Evolutionary conservation across 2,329 filamentous ascomycete genomes (phyloP).

Genomic region (Bipolaris victoriae): DNA sequence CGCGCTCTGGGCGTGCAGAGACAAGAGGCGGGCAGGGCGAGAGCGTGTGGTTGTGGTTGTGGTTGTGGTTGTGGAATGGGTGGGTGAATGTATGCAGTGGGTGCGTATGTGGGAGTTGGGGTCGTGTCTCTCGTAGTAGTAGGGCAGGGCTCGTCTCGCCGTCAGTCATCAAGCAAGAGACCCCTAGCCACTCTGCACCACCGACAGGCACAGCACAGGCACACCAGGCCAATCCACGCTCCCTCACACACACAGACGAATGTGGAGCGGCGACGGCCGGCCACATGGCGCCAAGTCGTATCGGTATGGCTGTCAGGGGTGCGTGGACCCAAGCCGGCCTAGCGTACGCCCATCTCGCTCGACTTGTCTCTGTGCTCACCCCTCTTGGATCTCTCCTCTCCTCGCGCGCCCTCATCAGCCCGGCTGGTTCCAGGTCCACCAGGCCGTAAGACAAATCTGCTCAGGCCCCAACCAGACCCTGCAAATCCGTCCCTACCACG

Average conservation of each 20-base stretch:
- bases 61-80: not conserved
- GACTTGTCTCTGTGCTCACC: not conserved
- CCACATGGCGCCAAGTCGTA: constrained; percentile 11
- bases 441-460: too few species aligned
- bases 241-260: not conserved
- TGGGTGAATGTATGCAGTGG: not conserved
- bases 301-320: constrained; percentile 11
- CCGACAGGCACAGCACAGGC: not conserved
- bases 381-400: too few species aligned
- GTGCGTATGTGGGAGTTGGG: not conserved
- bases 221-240: too few species aligned
- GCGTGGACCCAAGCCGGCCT: constrained; percentile 1
- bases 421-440: too few species aligned
- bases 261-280: constrained; percentile 8
- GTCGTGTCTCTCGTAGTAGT: not conserved
- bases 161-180: not conserved
- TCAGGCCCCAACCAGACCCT: too few species aligned
- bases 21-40: constrained; percentile 13
- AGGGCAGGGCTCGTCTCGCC: not conserved
- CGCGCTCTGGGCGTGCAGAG: constrained; percentile 21
- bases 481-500: too few species aligned
- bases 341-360: constrained; percentile 2
- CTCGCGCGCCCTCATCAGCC: too few species aligned
- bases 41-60: not conserved
- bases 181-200: not conserved